Conservation (phyloP, 208 protist genomes). For the Herpetomonas muscarum region DNA sequence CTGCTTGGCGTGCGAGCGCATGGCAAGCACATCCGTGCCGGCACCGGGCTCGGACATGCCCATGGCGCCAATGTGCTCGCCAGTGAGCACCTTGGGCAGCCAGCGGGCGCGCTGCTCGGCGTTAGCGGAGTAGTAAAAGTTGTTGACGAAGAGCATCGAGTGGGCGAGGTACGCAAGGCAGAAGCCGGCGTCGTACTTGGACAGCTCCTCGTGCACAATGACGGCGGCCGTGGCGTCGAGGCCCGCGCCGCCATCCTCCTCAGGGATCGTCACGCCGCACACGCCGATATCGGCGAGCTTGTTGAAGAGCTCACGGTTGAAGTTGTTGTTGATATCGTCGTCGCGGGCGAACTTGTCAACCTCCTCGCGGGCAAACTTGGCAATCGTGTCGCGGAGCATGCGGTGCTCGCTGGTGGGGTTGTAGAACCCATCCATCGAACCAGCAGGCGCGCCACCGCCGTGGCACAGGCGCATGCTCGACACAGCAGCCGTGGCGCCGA, state of each 20-base stretch:
- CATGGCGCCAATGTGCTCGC: slow-evolving; percentile 95
- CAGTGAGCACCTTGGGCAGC: slow-evolving; percentile 88
- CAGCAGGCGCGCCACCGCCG: slow-evolving; percentile 19
- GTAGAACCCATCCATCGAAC: slow-evolving; percentile 20
- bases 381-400: slow-evolving; percentile 55
- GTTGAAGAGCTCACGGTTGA: slow-evolving; percentile 87
- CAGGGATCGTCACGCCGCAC: slow-evolving; percentile 94
- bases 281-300: slow-evolving; percentile 93
- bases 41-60: slow-evolving; percentile 93
- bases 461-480: too few relatives aligned
- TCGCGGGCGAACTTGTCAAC: slow-evolving; percentile 56
- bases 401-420: slow-evolving; percentile 68
- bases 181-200: slow-evolving; percentile 74
- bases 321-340: slow-evolving; percentile 55
- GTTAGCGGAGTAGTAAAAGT: slow-evolving; percentile 81
- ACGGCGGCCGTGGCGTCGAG: slow-evolving; percentile 78
- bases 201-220: slow-evolving; percentile 79
- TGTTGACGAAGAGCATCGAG: slow-evolving; percentile 82
- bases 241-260: slow-evolving; percentile 85
- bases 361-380: slow-evolving; percentile 46
- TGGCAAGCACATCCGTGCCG: slow-evolving; percentile 95
- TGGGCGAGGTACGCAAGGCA: slow-evolving; percentile 79
- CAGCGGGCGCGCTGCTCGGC: slow-evolving; percentile 89
- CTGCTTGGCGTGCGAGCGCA: slow-evolving; percentile 87
- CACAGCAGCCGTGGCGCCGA: too few relatives aligned